These are phyloP conservation scores for Solanum tarapatanum DNA, from an alignment of 257 asterid genomes.

Conservation along the genomic window DNA sequence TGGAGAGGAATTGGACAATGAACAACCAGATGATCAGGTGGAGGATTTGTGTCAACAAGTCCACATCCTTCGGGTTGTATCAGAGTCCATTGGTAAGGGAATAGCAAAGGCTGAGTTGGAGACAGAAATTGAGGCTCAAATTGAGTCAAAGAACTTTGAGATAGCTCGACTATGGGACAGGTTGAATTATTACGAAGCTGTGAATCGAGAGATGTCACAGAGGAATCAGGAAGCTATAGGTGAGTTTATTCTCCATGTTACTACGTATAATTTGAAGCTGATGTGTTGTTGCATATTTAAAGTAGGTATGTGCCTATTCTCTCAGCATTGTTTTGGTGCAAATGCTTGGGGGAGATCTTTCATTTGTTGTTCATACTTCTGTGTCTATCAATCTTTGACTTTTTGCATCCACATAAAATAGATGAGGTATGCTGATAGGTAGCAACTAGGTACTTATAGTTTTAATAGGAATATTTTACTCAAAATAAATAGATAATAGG, in stretches of 20 bases:
- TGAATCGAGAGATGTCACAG: slow-evolving; percentile 93
- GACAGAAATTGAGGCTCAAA: slow-evolving; percentile 74
- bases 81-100: slow-evolving; percentile 82
- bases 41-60: slow-evolving; percentile 55
- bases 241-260: slow-evolving; percentile 20
- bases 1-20: slow-evolving; percentile 25
- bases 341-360: not conserved
- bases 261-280: not conserved
- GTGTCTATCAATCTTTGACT: not conserved
- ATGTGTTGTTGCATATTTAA: not conserved
- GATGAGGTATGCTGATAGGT: not conserved
- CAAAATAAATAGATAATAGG: not conserved
- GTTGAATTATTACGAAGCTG: slow-evolving; percentile 84
- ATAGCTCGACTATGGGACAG: slow-evolving; percentile 76
- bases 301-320: not conserved
- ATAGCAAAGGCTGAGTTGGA: slow-evolving; percentile 80
- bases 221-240: slow-evolving; percentile 94
- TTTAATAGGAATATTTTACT: not conserved
- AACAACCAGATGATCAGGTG: slow-evolving; percentile 37
- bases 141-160: slow-evolving; percentile 65
- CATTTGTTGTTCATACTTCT: not conserved
- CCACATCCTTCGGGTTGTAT: slow-evolving; percentile 50
- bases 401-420: not conserved
- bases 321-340: not conserved
- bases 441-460: not conserved